Base-by-base conservation (phyloP, 331 rosid species). In the Dryas integrifolia region DNA sequence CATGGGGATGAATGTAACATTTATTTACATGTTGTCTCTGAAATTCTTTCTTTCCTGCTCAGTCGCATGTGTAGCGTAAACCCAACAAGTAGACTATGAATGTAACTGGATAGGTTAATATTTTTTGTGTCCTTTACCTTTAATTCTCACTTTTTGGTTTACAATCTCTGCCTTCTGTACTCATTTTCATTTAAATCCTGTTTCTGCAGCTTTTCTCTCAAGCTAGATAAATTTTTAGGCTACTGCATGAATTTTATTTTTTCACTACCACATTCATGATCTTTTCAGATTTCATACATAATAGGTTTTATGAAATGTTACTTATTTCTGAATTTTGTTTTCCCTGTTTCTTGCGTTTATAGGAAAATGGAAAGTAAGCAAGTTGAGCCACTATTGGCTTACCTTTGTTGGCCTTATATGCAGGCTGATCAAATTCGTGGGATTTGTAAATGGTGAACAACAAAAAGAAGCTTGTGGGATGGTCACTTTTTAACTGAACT, bases 361-460 rank as follows among this genome's bases (percentile, higher is more conserved):
- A 21, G 21, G 77, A 79, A 81, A 75, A 64, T 39, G 70, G 75
- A 73, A 49, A 86, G 62, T 49, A 80, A 72, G 85, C 76, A 59
- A 76, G 83, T 67, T 58, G 21, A 21, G 21, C 21, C 21, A 53
- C 88, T 85, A 72, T 89, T 84, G 58, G 84, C 83, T 77, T 85
- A 92, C 84, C 52, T 89, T 71, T 90, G 85, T 6, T 92, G 98
- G 98, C 98, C 96, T 65, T 91, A 92, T 78, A 85, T 92, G 92
- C 88, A 89, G 74, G 96, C 95, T 69, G 91, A 87, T 81, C 96
- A 89, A 82, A 86, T 89, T 77, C 95, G 76, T 67, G 98, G 95
- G 56, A 72, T 89, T 68, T 71, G 73, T 72, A 30, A 30, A 30
- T 30, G 35, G 35, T 30, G 3, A 30, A 30, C 35, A 30, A 30